phyloP scores from a whole-genome alignment of 495 filamentous ascomycete species.

The Xylaria curta region DNA sequence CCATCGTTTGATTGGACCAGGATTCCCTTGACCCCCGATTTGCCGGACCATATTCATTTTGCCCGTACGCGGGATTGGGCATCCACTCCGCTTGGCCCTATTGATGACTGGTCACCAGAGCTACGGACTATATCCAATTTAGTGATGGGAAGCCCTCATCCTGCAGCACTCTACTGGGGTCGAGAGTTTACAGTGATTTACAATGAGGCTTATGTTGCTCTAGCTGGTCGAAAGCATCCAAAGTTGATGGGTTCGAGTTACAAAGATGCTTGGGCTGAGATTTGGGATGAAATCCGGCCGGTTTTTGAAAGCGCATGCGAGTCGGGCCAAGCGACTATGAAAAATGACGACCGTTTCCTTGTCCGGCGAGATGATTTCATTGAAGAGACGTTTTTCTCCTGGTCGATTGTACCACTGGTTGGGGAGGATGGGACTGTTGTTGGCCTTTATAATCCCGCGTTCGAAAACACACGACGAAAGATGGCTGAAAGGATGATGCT shows the following conservation, averaged over 20 bases:
- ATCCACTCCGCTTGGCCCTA: constrained; percentile 66
- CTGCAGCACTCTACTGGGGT: constrained; percentile 77
- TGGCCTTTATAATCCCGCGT: constrained; percentile 73
- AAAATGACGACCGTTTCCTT: constrained; percentile 73
- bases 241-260: constrained; percentile 71
- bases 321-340: constrained; percentile 73
- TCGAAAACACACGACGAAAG: constrained; percentile 70
- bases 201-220: constrained; percentile 72
- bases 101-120: constrained; percentile 68
- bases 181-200: constrained; percentile 69
- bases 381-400: constrained; percentile 74
- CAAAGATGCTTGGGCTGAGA: constrained; percentile 67
- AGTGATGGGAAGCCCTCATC: constrained; percentile 75
- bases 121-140: constrained; percentile 69
- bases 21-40: constrained; percentile 59
- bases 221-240: constrained; percentile 75
- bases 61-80: constrained; percentile 71
- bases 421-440: constrained; percentile 65
- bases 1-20: constrained; percentile 73
- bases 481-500: constrained; percentile 71
- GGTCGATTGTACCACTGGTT: constrained; percentile 71
- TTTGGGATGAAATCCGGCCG: constrained; percentile 68
- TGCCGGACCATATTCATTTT: constrained; percentile 70
- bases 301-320: constrained; percentile 63
- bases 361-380: constrained; percentile 64